A percentile compares a stretch with the other conserved stretches of the same genome.
Evolutionary conservation across 2,329 filamentous ascomycete genomes (phyloP).

Genomic region (Pseudocercospora eumusae): DNA sequence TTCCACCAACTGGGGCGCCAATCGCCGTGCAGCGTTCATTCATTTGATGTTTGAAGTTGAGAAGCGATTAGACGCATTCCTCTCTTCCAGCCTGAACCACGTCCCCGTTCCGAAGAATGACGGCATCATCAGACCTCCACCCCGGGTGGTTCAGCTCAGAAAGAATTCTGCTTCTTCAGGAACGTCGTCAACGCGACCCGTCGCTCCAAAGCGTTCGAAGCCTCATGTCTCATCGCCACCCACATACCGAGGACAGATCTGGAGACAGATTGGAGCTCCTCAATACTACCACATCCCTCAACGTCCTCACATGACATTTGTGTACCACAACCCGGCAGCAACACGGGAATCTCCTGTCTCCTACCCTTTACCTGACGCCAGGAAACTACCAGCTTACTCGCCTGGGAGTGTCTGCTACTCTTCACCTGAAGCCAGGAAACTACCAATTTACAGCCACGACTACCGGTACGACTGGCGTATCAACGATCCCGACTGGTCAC

Average conservation of each 20-base stretch:
- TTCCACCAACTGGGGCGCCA: conserved; percentile 1
- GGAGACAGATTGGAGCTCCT: neutral
- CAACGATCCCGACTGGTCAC: neutral
- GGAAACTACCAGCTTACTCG: neutral
- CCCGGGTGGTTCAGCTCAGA: neutral
- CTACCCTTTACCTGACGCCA: neutral
- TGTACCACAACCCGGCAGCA: neutral
- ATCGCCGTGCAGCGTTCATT: conserved; percentile 14
- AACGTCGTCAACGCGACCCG: neutral
- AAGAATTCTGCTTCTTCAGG: neutral
- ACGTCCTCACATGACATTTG: neutral
- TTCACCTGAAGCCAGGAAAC: neutral
- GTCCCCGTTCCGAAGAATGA: conserved; percentile 2
- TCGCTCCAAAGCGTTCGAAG: neutral
- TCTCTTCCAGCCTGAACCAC: conserved; percentile 8
- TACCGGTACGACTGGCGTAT: conserved; percentile 1
- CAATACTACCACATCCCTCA: neutral
- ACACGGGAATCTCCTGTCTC: too few species aligned
- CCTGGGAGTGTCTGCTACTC: neutral
- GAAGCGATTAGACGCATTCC: conserved; percentile 12
- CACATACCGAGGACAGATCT: neutral
- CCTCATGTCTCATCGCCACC: neutral
- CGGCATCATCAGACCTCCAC: neutral
- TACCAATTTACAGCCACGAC: neutral
- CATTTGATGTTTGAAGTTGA: conserved; percentile 19